Percentiles rank a stretch among this genome's conserved stretches.
These are phyloP conservation scores for Colletotrichum euphorbiae DNA, from an alignment of 2,329 filamentous ascomycete genomes.

Conservation along the genomic window DNA sequence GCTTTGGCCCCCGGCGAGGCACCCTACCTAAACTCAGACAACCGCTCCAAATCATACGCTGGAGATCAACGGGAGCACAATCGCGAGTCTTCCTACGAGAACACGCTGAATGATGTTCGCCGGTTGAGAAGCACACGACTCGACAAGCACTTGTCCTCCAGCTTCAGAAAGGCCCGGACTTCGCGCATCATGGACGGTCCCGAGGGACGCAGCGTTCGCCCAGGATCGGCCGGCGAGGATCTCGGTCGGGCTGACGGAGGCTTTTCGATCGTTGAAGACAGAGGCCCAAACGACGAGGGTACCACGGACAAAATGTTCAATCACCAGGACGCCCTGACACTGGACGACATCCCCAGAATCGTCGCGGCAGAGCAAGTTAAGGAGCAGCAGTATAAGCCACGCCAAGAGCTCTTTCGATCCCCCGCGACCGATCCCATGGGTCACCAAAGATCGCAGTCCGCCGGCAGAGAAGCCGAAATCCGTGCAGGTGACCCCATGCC, in stretches of 20 bases:
- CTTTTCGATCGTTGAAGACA: slow-evolving; percentile 84
- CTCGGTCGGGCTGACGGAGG: slow-evolving; percentile 63
- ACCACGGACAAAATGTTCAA: slow-evolving; percentile 87
- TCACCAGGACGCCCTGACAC: slow-evolving; percentile 88
- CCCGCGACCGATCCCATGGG: slow-evolving; percentile 70
- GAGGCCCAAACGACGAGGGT: slow-evolving; percentile 73
- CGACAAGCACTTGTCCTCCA: slow-evolving; percentile 93
- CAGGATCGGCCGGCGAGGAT: slow-evolving; percentile 77
- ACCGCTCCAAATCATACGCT: slow-evolving; percentile 79
- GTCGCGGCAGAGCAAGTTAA: slow-evolving; percentile 95
- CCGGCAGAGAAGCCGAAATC: slow-evolving; percentile 61
- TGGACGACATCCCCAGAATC: slow-evolving; percentile 96
- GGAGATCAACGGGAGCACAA: slow-evolving; percentile 70
- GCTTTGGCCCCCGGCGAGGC: slow-evolving; percentile 31
- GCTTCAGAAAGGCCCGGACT: slow-evolving; percentile 88
- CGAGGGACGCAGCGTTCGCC: slow-evolving; percentile 73
- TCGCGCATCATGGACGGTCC: slow-evolving; percentile 94
- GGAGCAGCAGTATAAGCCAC: slow-evolving; percentile 82
- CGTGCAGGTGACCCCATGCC: slow-evolving; percentile 66
- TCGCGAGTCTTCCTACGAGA: slow-evolving; percentile 86
- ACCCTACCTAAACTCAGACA: slow-evolving; percentile 70
- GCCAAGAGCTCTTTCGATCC: slow-evolving; percentile 73
- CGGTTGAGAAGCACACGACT: slow-evolving; percentile 91
- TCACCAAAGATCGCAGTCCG: slow-evolving; percentile 72
- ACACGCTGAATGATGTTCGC: slow-evolving; percentile 94